phyloP scores from a whole-genome alignment of 1,284 basidiomycete species.

The Leccinum huronense region DNA sequence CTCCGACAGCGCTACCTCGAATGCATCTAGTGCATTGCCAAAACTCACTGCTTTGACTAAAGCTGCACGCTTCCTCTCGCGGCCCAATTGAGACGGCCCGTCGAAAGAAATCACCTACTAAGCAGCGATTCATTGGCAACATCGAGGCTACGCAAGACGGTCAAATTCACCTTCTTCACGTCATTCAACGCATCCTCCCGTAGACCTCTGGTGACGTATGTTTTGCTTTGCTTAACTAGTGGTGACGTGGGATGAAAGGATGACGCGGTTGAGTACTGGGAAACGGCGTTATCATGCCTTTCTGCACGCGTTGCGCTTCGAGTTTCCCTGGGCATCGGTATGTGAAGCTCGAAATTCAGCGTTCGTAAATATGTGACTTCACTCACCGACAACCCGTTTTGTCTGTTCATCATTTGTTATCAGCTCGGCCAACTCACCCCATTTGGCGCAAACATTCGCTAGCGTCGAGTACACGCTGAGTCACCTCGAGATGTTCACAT shows the following conservation, averaged over 20 bases:
- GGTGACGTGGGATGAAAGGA: background rate
- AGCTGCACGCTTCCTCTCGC: no score
- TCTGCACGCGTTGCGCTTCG: background rate
- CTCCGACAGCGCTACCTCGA: no score
- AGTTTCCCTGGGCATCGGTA: background rate
- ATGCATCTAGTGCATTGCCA: no score
- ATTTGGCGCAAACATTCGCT: constrained; percentile 7
- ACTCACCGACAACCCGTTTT: constrained; percentile 7
- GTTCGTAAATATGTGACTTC: background rate
- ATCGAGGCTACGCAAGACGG: no score
- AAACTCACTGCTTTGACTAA: no score
- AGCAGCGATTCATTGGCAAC: no score
- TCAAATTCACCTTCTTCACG: no score
- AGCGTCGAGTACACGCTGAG: background rate
- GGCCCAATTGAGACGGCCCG: no score
- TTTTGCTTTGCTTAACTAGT: constrained; percentile 9
- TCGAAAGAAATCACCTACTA: no score
- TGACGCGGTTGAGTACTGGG: constrained; percentile 6
- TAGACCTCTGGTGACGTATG: no score
- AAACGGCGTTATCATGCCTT: constrained; percentile 4
- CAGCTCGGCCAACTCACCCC: background rate
- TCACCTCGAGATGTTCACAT: constrained; percentile 6
- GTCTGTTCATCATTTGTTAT: background rate
- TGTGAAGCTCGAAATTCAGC: no score
- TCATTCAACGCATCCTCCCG: no score